phyloP scores from a whole-genome alignment of 1,284 basidiomycete genomes.

The Ceratobasidium papillatum region DNA sequence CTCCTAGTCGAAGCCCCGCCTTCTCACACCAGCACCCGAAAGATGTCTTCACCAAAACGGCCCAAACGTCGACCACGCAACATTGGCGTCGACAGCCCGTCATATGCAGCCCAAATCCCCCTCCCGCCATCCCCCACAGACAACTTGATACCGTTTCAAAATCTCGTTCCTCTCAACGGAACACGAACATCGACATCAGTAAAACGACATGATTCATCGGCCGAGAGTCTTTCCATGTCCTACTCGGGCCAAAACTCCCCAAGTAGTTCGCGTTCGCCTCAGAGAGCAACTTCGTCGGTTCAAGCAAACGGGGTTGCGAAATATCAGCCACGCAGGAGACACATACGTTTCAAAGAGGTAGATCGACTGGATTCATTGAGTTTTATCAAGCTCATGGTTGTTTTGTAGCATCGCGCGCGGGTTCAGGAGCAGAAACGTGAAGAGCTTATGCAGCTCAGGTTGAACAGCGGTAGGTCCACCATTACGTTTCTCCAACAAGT shows the following conservation, averaged over 20 bases:
- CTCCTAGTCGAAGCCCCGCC: not conserved
- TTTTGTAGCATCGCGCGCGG: not conserved
- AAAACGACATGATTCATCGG: not conserved
- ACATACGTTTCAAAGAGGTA: constrained; percentile 27
- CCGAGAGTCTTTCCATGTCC: constrained; percentile 2
- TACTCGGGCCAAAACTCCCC: not conserved
- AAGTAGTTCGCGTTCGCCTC: constrained; percentile 17
- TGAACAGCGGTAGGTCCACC: not conserved
- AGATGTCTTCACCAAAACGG: constrained; percentile 1
- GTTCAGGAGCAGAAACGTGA: constrained; percentile 1
- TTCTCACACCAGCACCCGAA: constrained; percentile 1
- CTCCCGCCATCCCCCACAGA: constrained; percentile 21
- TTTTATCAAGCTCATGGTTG: not conserved
- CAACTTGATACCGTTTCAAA: constrained; percentile 2
- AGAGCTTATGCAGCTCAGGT: constrained; percentile 14
- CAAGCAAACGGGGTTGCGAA: constrained; percentile 16
- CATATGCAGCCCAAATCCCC: constrained; percentile 6
- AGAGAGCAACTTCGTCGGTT: not conserved
- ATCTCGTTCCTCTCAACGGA: not conserved
- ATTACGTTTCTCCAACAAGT: not conserved
- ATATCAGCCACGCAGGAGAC: constrained; percentile 4
- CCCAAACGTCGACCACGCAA: constrained; percentile 8
- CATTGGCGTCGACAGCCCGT: not conserved
- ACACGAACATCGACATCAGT: not conserved
- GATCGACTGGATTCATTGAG: not conserved